Conservation (phyloP, 805 yeast species). For the Priceomyces melissophilus region DNA sequence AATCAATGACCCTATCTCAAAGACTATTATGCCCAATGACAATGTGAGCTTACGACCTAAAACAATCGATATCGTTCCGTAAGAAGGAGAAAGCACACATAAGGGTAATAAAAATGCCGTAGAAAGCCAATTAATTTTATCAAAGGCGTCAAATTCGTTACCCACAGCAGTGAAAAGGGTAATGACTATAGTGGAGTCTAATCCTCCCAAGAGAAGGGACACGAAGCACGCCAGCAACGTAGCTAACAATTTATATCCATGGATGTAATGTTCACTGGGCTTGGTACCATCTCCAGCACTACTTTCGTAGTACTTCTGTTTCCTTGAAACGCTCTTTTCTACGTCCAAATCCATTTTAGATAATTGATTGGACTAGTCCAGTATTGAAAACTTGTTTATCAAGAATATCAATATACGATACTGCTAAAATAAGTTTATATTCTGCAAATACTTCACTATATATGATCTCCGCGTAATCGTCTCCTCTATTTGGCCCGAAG, state of each 20-base stretch:
- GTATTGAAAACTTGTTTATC: too few species aligned
- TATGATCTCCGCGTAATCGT: too few species aligned
- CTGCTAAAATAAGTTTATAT: too few species aligned
- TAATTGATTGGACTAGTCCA: too few species aligned
- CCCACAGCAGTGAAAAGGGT: slow-evolving; percentile 51
- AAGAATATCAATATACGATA: too few species aligned
- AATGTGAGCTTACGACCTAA: slow-evolving; percentile 55
- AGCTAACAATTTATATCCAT: slow-evolving; percentile 23
- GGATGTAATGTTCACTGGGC: slow-evolving; percentile 31
- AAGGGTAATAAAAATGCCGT: slow-evolving; percentile 54
- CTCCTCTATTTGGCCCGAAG: slow-evolving; percentile 1
- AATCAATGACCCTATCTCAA: slow-evolving; percentile 61
- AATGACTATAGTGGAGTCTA: slow-evolving; percentile 57
- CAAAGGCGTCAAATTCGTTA: slow-evolving; percentile 45
- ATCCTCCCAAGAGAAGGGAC: slow-evolving; percentile 39
- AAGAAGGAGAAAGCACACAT: slow-evolving; percentile 51
- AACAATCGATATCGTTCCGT: slow-evolving; percentile 55
- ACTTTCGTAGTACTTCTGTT: slow-evolving; percentile 26
- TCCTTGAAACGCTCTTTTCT: not conserved
- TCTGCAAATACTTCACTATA: too few species aligned
- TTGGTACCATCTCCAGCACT: slow-evolving; percentile 42
- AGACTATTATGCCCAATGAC: slow-evolving; percentile 46
- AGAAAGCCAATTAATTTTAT: slow-evolving; percentile 57
- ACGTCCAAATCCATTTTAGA: slow-evolving; percentile 4
- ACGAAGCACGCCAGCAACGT: slow-evolving; percentile 27